These are phyloP conservation scores for Albifimbria verrucaria DNA, from an alignment of 2,329 filamentous ascomycete species.

Conservation along the genomic window DNA sequence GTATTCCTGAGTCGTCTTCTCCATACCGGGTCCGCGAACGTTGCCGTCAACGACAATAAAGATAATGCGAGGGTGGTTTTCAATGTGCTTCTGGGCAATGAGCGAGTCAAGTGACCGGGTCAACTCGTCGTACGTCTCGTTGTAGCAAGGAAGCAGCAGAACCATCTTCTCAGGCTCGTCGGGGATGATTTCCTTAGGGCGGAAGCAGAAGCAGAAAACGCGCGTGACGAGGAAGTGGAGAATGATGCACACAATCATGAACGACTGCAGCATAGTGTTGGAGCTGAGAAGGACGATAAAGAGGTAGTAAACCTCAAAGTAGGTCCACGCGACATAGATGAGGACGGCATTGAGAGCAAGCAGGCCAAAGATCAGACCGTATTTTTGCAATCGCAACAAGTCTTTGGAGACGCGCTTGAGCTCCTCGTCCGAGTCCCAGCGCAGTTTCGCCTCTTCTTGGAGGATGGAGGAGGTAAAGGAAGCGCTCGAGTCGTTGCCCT, in stretches of 20 bases:
- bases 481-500: slow-evolving; percentile 27
- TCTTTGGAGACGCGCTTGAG: slow-evolving; percentile 34
- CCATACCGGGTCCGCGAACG: slow-evolving; percentile 42
- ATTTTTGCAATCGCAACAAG: slow-evolving; percentile 36
- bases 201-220: slow-evolving; percentile 24
- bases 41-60: slow-evolving; percentile 48
- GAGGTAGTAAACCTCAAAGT: slow-evolving; percentile 38
- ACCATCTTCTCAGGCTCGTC: slow-evolving; percentile 41
- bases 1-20: slow-evolving; percentile 44
- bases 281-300: slow-evolving; percentile 44
- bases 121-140: slow-evolving; percentile 42
- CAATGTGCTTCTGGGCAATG: slow-evolving; percentile 39
- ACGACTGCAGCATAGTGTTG: slow-evolving; percentile 38
- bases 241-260: slow-evolving; percentile 39
- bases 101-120: slow-evolving; percentile 43
- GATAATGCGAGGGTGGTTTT: slow-evolving; percentile 37
- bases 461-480: slow-evolving; percentile 32
- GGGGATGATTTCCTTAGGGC: slow-evolving; percentile 28
- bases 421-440: slow-evolving; percentile 37
- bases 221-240: slow-evolving; percentile 26
- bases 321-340: slow-evolving; percentile 33
- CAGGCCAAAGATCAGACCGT: slow-evolving; percentile 33
- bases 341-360: slow-evolving; percentile 29
- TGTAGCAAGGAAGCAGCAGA: slow-evolving; percentile 46
- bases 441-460: slow-evolving; percentile 35